Evolutionary conservation across 495 filamentous ascomycete species (phyloP), one percentile per base, ranked within the genome.

Genomic region (Delitschia confertaspora): DNA sequence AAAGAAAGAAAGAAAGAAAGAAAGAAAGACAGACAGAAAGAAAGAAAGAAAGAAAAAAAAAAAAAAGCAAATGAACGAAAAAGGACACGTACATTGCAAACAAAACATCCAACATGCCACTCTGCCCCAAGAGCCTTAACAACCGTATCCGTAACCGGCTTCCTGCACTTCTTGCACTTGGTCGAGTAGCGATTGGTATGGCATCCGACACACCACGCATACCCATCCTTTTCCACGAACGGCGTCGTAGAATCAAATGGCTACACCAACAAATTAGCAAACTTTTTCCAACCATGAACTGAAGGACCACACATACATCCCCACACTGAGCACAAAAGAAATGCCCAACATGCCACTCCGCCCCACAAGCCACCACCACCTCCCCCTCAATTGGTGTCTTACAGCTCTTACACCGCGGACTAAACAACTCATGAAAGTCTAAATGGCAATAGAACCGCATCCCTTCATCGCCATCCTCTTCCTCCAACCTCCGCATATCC

Each of bases 301-400:
- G 6, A 36, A 19, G 10, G 26, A 20, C 20, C 16, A 37, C 22
- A 61, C 71, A 30, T 65, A 77, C 73, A 72, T 99, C 91, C 49
- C 91, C 91, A 65, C 91, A 99, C 71, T 99, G 85, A 21, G 93
- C 93, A 60, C 91, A 99, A 74, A 96, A 99, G 70, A 99, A 99
- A 68, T 99, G 91, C 1, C 91, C 91, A 50, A 84, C 83, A 65
- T 99, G 91, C 86, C 86, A 99, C 64, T 93, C 85, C 14, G 82
- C 79, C 14, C 93, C 91, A 53, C 91, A 83, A 2, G 91, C 91
- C 27, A 96, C 79, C 9, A 94, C 78, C 29, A 95, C 83, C 66
- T 96, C 89, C 30, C 87, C 85, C 60, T 96, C 83, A 55, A 99
- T 99, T n/a, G 91, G 91, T 19, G 91, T 99, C 65, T 84, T 91